These are phyloP conservation scores for Leishmania aethiopica DNA, from an alignment of 208 protist genomes.

Conservation along the genomic window DNA sequence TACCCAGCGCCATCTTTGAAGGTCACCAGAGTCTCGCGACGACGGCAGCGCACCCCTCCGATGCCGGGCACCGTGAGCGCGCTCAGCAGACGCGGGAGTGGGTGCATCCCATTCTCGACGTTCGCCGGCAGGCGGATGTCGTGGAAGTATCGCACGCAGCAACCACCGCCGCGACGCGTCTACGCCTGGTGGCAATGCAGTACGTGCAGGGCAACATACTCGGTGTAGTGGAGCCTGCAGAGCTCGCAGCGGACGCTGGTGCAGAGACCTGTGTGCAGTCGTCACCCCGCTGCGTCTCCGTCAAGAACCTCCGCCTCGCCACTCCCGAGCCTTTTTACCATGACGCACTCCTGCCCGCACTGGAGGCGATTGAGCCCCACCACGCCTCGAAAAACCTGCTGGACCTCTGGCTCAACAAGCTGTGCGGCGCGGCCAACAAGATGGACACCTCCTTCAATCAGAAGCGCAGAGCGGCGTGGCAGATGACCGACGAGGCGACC, in stretches of 20 bases:
- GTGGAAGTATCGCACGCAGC: background rate
- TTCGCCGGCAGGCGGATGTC: conserved; percentile 27
- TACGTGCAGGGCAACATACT: conserved; percentile 21
- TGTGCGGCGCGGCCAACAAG: conserved; percentile 37
- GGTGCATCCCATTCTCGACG: conserved; percentile 49
- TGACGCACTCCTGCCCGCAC: conserved; percentile 36
- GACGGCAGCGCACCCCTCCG: background rate
- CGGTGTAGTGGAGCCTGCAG: conserved; percentile 14
- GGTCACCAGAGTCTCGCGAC: conserved; percentile 28
- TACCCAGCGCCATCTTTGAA: conserved; percentile 45
- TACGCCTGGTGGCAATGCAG: conserved; percentile 12
- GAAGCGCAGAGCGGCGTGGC: conserved; percentile 30
- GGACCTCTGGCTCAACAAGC: conserved; percentile 40
- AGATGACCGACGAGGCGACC: conserved; percentile 29
- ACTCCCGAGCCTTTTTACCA: conserved; percentile 29
- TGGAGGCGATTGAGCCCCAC: conserved; percentile 41
- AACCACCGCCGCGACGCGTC: background rate
- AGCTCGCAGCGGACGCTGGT: background rate
- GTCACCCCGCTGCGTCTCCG: conserved; percentile 4
- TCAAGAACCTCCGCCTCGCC: conserved; percentile 25
- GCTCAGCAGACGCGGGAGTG: conserved; percentile 4
- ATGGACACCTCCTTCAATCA: conserved; percentile 28
- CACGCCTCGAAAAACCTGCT: conserved; percentile 39
- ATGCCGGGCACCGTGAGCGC: background rate
- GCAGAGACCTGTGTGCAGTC: background rate